phyloP scores from a whole-genome alignment of 352 stramenopile genomes.

The Halophytophthora polymorphica region DNA sequence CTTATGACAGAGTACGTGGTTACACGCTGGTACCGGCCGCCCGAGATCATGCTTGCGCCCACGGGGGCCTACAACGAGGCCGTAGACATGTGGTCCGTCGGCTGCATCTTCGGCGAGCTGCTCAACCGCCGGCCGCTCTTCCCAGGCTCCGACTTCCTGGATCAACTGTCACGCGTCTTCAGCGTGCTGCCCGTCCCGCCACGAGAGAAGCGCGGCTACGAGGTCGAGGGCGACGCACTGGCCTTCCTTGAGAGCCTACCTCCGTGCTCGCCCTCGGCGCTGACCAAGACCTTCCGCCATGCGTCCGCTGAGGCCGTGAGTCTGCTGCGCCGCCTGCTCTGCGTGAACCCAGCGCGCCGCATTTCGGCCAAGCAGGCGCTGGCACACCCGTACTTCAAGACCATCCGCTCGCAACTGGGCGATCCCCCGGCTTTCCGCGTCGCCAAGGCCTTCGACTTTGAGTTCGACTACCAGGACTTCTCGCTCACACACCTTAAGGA shows the following conservation, averaged over 20 bases:
- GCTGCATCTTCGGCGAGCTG: slow-evolving; percentile 93
- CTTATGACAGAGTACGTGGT: slow-evolving; percentile 88
- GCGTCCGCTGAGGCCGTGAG: slow-evolving; percentile 68
- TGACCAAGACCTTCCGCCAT: slow-evolving; percentile 65
- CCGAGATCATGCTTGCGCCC: slow-evolving; percentile 84
- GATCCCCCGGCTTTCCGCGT: slow-evolving; percentile 68
- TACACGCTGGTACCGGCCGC: slow-evolving; percentile 79
- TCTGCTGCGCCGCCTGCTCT: slow-evolving; percentile 63
- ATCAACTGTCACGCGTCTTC: slow-evolving; percentile 78
- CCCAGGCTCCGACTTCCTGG: slow-evolving; percentile 74
- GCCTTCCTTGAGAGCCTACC: slow-evolving; percentile 75
- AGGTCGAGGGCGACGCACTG: slow-evolving; percentile 68
- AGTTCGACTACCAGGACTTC: slow-evolving; percentile 79
- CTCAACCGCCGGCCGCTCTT: slow-evolving; percentile 78
- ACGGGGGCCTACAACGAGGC: slow-evolving; percentile 75
- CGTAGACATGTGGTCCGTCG: slow-evolving; percentile 87
- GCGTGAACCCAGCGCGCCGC: slow-evolving; percentile 89
- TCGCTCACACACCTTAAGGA: slow-evolving; percentile 51
- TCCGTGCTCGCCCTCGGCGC: slow-evolving; percentile 62
- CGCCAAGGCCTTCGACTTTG: slow-evolving; percentile 73
- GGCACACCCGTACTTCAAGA: slow-evolving; percentile 90
- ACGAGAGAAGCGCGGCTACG: slow-evolving; percentile 73
- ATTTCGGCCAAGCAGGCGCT: slow-evolving; percentile 89
- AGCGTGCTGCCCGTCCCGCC: slow-evolving; percentile 63
- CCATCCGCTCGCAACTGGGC: slow-evolving; percentile 61